Evolutionary conservation across 2,329 filamentous ascomycete genomes (phyloP), one percentile per base, ranked within the genome.

Genomic region (Xylariaceae sp.): DNA sequence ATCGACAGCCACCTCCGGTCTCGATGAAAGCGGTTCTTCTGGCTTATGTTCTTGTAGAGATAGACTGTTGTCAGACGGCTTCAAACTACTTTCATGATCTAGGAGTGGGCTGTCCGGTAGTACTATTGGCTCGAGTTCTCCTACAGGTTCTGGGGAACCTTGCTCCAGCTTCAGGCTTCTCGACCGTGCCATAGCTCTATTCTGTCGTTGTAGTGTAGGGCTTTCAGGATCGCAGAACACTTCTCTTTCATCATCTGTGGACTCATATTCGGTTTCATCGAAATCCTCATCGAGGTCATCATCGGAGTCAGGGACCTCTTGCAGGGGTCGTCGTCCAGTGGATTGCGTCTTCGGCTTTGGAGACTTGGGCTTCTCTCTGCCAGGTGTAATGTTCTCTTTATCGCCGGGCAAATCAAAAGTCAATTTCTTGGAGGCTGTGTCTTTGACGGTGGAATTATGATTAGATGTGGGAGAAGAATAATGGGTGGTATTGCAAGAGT

Each of bases 371-470:
- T 65, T 64, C 27, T 60, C 67, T 40, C 66, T 64, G 34, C 65
- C 66, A 9, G 68, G 68, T 1, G 68, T 70, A 43, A 68, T 64
- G 45, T 70, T 70, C 54, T 70, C 68, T 50, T 70, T 70, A 35
- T 70, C 59, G 4, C 68, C 67, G 3, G 65, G 66, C 6, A 69
- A 19, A 9, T 65, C 55, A 37, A 69, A 69, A 26, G 64, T 63
- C 44, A 65, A 26, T 47, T 55, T 62, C 53, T 68, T 69, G 1
- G 49, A 57, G 0, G 66, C 63, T 4, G 62, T 65, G 2, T 51
- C 59, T 29, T 61, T 59, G n/a, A 48, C 46, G n/a, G 58, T 54
- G 9, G 64, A 60, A 35, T 58, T 64, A 11, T 53, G 56, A n/a
- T 59, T 57, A 12, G 62, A 62, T 0, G 62, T 60, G 8, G 56